phyloP scores from a whole-genome alignment of 306 rosid species.

The Ziziphus jujuba region DNA sequence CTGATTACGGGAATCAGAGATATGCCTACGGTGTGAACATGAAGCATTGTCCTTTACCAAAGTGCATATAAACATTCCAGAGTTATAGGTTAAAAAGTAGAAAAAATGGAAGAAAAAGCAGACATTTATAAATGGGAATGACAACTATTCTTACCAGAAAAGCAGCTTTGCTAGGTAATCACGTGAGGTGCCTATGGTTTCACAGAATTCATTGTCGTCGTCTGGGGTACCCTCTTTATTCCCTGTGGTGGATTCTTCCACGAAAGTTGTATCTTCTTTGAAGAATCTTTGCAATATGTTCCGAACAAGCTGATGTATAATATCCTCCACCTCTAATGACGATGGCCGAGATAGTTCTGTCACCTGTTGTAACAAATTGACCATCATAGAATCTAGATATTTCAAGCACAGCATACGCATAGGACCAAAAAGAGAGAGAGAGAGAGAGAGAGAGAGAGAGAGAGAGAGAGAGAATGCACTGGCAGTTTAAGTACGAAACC shows the following conservation, averaged over 20 bases:
- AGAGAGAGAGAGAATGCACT: not conserved
- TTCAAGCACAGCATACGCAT: not conserved
- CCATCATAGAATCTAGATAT: not conserved
- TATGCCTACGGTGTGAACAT: slow-evolving; percentile 5
- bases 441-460: not conserved
- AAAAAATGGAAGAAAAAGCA: not conserved
- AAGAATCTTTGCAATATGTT: slow-evolving; percentile 58
- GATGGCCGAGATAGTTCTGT: slow-evolving; percentile 80
- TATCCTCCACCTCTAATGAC: slow-evolving; percentile 80
- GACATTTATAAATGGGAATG: slow-evolving; percentile 12
- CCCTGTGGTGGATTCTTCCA: slow-evolving; percentile 37
- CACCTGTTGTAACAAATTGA: slow-evolving; percentile 56
- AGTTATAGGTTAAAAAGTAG: not conserved
- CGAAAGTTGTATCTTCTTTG: slow-evolving; percentile 47
- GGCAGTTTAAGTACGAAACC: slow-evolving; percentile 2
- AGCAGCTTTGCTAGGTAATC: slow-evolving; percentile 96
- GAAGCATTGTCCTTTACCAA: not conserved
- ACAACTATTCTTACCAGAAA: slow-evolving; percentile 71
- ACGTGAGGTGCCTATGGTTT: slow-evolving; percentile 62
- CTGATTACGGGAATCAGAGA: not conserved
- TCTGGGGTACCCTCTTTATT: slow-evolving; percentile 38
- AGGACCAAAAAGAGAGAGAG: not conserved
- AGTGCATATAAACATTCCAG: slow-evolving; percentile 7
- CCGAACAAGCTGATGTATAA: slow-evolving; percentile 81
- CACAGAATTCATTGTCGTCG: slow-evolving; percentile 44